A percentile compares a stretch with the other conserved stretches of the same genome.
phyloP scores from a whole-genome alignment of 148 eudicot species.

The Spergularia bocconei region DNA sequence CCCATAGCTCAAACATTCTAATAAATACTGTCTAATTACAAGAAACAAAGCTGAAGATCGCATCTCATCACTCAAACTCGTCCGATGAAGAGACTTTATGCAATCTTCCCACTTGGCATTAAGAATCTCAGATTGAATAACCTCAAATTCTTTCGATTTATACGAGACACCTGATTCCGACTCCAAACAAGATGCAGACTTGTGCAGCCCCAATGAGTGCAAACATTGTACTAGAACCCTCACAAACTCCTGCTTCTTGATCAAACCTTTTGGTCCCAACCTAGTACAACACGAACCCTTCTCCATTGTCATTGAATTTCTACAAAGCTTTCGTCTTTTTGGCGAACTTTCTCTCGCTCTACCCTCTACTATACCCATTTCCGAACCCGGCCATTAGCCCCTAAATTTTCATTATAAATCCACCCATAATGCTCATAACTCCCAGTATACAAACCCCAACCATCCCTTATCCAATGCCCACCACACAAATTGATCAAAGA shows the following conservation, averaged over 20 bases:
- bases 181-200: conserved; percentile 77
- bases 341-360: conserved; percentile 25
- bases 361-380: conserved; percentile 31
- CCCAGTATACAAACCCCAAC: conserved; percentile 15
- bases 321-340: conserved; percentile 33
- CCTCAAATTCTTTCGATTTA: conserved; percentile 53
- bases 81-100: conserved; percentile 36
- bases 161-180: conserved; percentile 55
- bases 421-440: background rate
- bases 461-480: conserved; percentile 1
- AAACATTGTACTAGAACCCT: conserved; percentile 73
- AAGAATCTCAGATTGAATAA: conserved; percentile 50
- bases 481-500: background rate
- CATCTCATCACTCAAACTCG: conserved; percentile 58
- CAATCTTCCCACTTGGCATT: conserved; percentile 69
- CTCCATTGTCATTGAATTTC: conserved; percentile 41
- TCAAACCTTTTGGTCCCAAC: conserved; percentile 55
- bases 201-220: conserved; percentile 57
- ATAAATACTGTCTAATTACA: conserved; percentile 49
- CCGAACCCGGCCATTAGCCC: conserved; percentile 30
- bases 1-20: conserved; percentile 58
- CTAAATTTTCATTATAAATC: conserved; percentile 9
- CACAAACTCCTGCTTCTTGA: conserved; percentile 74
- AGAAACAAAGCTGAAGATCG: conserved; percentile 62
- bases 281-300: conserved; percentile 23